Evolutionary conservation across 495 filamentous ascomycete genomes (phyloP), one percentile per base, ranked within the genome.

Genomic region (Immersiella caudata): DNA sequence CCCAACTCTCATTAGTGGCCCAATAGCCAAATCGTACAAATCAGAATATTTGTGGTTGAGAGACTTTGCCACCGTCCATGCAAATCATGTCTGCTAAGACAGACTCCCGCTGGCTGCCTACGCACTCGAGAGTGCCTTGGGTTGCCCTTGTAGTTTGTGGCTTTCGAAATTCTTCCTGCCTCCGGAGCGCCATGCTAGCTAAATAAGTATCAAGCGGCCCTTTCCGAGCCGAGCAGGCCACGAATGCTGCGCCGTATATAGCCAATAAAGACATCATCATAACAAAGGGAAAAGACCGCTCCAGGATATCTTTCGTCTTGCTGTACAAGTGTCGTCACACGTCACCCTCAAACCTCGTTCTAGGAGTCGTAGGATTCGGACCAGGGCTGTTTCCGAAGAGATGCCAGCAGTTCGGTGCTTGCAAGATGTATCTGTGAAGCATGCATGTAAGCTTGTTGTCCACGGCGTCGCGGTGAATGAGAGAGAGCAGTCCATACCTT

Each of bases 401-500:
- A 50, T 84, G 80, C 82, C 82, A 84, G 65, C 80, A 83, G 63
- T 80, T 81, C 2, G 82, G 82, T 9, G 81, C 77, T 62, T 84
- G 80, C 29, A 84, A 77, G 51, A 84, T 84, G 62, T 84, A 84
- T 62, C 82, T 84, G 36, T 21, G n/a, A 54, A 40, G 49, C 0
- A 26, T 60, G 27, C 35, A 20, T 26, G 46, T 21, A 62, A 64
- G 65, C 51, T 24, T 14, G 2, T 33, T 20, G 20, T 18, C 2
- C 20, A 4, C 24, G n/a, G n/a, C 51, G 50, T n/a, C 33, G n/a
- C 2, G 56, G 86, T 87, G 72, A n/a, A n/a, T n/a, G n/a, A n/a
- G n/a, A n/a, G n/a, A n/a, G 89, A 86, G 27, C 91, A 82, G 52
- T 14, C 93, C 91, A 78, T 95, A 97, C 85, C 93, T 86, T 65